Evolutionary conservation across 164 flowering plant genomes (phyloP), one percentile per base, ranked within the genome.

Genomic region (Liriodendron chinense): DNA sequence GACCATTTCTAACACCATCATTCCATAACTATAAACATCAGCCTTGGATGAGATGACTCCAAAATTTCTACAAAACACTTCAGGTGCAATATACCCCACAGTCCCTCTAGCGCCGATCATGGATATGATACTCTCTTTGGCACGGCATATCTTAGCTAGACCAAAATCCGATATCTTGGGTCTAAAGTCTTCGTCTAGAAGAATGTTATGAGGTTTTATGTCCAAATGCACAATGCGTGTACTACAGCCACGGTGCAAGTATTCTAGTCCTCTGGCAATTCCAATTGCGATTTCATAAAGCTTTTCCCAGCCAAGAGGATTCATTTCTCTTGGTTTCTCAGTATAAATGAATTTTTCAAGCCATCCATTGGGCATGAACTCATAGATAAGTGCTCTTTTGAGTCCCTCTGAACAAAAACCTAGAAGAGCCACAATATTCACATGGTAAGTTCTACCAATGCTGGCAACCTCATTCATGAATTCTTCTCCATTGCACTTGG

Each of bases 341-440:
- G 47, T 12, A 49, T 21, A 72, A 34, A 72, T 72, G 67, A 72
- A 28, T n/a, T 61, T 59, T 9, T 72, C 74, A 2, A 72, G 65
- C 2, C 67, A 72, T 9, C 68, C 75, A 73, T 73, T 73, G 28
- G 75, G 69, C 75, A 73, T 73, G 68, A 43, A 64, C 53, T 73
- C 75, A 2, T 73, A 73, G 20, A 73, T 13, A 14, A 73, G 75
- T 23, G 75, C 75, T 48, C 68, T 47, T 23, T 73, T 73, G 7
- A n/a, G 9, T 6, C 75, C 34, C n/a, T 73, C 69, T 0, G 34
- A 28, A 16, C 75, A 73, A 9, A 73, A 64, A 5, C 75, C 75
- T 21, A 73, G 34, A 1, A 73, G 69, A 13, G 21, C 13, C 1
- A 72, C 74, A n/a, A 72, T 28, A 12, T 72, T 72, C 0, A 72